phyloP scores from a whole-genome alignment of 179 eudicot species.

The Beta corolliflora region DNA sequence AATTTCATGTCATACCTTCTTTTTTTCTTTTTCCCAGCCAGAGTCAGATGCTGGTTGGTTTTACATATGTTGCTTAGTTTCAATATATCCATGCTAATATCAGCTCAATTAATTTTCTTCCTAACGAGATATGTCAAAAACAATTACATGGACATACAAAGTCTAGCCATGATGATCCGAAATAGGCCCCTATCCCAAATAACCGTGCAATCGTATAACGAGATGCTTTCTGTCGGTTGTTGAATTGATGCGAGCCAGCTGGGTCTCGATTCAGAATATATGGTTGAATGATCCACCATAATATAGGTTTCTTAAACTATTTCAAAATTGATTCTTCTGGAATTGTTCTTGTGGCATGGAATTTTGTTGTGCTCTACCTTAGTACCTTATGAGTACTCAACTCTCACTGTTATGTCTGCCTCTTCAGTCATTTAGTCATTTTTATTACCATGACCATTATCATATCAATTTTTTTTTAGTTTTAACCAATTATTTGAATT shows the following conservation, averaged over 20 bases:
- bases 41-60: background rate
- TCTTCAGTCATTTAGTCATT: slow-evolving; percentile 1
- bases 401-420: background rate
- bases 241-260: no score
- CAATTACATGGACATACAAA: background rate
- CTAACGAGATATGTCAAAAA: background rate
- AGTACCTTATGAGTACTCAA: background rate
- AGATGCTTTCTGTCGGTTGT: no score
- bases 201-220: no score
- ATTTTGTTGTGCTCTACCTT: background rate
- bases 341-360: background rate
- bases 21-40: background rate
- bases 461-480: background rate
- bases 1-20: background rate
- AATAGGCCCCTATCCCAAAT: background rate
- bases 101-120: background rate
- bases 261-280: no score
- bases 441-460: background rate
- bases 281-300: background rate
- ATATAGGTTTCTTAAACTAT: background rate
- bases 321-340: background rate
- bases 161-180: background rate
- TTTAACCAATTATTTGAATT: background rate
- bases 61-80: background rate
- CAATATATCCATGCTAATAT: background rate